These are phyloP conservation scores for Lentinula boryana DNA, from an alignment of 768 basidiomycete species.

Conservation along the genomic window DNA sequence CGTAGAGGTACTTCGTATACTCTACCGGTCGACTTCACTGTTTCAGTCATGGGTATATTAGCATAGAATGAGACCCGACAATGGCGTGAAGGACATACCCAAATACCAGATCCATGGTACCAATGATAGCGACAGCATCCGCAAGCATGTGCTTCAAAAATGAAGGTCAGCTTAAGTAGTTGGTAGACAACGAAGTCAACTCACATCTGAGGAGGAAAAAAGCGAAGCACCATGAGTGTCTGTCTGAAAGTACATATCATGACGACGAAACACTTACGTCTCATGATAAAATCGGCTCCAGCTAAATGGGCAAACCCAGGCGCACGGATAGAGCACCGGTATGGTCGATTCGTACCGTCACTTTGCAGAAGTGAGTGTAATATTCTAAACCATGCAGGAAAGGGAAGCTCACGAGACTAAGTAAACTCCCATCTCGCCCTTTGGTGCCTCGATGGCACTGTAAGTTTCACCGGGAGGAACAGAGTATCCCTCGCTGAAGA, in stretches of 20 bases:
- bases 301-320: conserved; percentile 96
- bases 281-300: conserved; percentile 97
- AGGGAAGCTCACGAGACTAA: conserved; percentile 76
- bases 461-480: conserved; percentile 97
- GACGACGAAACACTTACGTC: conserved; percentile 48
- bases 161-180: conserved; percentile 9
- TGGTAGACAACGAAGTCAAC: neutral
- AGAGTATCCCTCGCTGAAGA: conserved; percentile 95
- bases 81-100: conserved; percentile 41
- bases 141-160: conserved; percentile 73
- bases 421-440: conserved; percentile 99
- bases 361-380: conserved; percentile 24
- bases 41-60: neutral
- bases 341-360: conserved; percentile 93
- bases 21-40: neutral
- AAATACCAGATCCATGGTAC: conserved; percentile 97
- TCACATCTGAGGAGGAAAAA: conserved; percentile 34
- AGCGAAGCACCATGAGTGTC: conserved; percentile 1
- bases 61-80: neutral
- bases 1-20: no score
- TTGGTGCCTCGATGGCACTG: conserved; percentile 95
- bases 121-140: conserved; percentile 95
- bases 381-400: neutral
- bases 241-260: conserved; percentile 1
- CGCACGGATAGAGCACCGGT: conserved; percentile 95